phyloP scores from a whole-genome alignment of 139 green algal species.

The Chlorella sp. region DNA sequence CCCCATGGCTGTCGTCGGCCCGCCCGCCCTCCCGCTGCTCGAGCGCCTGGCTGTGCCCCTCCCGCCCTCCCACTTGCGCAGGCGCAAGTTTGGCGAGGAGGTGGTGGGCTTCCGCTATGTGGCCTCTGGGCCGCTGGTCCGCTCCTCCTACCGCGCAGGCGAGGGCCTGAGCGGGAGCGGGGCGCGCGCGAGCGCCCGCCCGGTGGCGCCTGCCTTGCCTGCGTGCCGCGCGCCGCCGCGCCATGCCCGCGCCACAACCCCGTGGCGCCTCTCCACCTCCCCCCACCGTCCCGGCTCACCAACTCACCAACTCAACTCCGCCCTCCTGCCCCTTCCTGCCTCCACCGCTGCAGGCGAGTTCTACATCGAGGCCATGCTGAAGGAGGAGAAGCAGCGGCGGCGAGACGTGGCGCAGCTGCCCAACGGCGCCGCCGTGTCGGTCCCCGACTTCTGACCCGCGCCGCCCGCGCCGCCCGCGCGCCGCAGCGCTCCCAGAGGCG shows the following conservation, averaged over 20 bases:
- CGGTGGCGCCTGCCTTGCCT: too few species aligned
- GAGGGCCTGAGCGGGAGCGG: too few species aligned
- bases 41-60: background rate
- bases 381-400: conserved; percentile 8
- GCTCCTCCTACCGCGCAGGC: conserved; percentile 93
- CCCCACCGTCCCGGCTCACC: too few species aligned
- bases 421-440: background rate
- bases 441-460: conserved; percentile 3
- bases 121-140: conserved; percentile 91
- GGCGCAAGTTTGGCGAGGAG: conserved; percentile 80
- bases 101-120: conserved; percentile 94
- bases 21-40: background rate
- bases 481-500: too few species aligned
- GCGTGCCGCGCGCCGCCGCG: too few species aligned
- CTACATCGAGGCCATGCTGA: conserved; percentile 84
- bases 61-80: background rate
- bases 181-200: too few species aligned
- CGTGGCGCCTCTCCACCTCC: too few species aligned
- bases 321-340: too few species aligned
- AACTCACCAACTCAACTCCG: too few species aligned
- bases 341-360: too few species aligned
- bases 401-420: background rate
- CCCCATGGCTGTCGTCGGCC: background rate
- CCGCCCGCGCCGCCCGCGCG: background rate
- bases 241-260: too few species aligned